Conservation (phyloP, 331 rosid species). For the Rosa hybrid region DNA sequence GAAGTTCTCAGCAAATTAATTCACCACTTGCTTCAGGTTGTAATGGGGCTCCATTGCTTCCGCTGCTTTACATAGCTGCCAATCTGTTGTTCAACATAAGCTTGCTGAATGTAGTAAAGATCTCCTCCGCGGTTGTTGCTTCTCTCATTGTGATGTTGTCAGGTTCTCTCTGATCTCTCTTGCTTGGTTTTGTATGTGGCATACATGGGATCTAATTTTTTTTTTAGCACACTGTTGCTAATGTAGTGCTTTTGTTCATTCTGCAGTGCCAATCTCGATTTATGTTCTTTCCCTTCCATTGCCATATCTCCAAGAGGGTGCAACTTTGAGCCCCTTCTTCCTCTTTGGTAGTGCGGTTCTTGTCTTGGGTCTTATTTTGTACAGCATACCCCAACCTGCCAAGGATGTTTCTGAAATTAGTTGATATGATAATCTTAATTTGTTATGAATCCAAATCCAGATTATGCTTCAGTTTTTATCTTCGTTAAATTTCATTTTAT, state of each 20-base stretch:
- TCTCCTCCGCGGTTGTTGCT: conserved; percentile 77
- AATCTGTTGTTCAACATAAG: conserved; percentile 82
- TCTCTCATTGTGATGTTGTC: conserved; percentile 79
- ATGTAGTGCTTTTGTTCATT: conserved; percentile 21
- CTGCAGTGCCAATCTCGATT: conserved; percentile 84
- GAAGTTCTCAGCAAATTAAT: background rate
- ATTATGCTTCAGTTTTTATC: background rate
- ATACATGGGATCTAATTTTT: background rate
- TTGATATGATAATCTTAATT: conserved; percentile 6
- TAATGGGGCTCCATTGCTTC: conserved; percentile 87
- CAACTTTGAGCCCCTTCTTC: conserved; percentile 75
- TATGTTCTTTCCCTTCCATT: conserved; percentile 74
- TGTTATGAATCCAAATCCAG: background rate
- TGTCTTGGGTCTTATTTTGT: conserved; percentile 64
- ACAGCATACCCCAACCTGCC: conserved; percentile 51
- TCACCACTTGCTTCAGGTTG: conserved; percentile 51
- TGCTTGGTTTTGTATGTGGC: background rate
- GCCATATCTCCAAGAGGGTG: conserved; percentile 66
- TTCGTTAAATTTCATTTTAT: background rate
- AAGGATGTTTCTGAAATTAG: conserved; percentile 34
- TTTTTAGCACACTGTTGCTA: conserved; percentile 12
- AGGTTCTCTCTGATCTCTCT: conserved; percentile 46
- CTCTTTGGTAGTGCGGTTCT: conserved; percentile 73
- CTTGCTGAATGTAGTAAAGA: conserved; percentile 66
- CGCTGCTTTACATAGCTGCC: conserved; percentile 64